These are phyloP conservation scores for Phytopythium delawarense DNA, from an alignment of 352 stramenopile species.

Conservation along the genomic window DNA sequence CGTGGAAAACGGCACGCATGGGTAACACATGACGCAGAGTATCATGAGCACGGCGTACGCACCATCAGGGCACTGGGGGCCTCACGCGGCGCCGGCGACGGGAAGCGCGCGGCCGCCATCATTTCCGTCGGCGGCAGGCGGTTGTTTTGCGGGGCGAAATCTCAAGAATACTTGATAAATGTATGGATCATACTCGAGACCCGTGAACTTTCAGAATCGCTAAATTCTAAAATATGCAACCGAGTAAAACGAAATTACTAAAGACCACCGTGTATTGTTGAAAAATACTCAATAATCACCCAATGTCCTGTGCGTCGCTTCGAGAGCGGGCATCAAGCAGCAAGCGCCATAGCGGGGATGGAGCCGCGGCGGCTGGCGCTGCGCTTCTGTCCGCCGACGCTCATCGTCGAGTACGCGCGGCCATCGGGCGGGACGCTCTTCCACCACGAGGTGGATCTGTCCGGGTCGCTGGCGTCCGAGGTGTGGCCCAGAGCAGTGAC, in stretches of 20 bases:
- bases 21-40: neutral
- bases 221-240: too few relatives aligned
- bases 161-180: too few relatives aligned
- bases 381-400: constrained; percentile 42
- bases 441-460: constrained; percentile 60
- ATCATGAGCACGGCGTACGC: neutral
- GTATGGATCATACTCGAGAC: too few relatives aligned
- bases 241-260: too few relatives aligned
- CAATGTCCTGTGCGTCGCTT: too few relatives aligned
- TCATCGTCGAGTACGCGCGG: constrained; percentile 60
- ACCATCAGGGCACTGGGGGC: neutral
- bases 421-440: constrained; percentile 32
- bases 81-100: neutral
- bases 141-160: too few relatives aligned
- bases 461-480: constrained; percentile 9
- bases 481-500: neutral
- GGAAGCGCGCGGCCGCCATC: constrained; percentile 8
- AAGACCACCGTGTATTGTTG: too few relatives aligned
- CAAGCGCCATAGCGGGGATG: constrained; percentile 12
- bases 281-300: too few relatives aligned
- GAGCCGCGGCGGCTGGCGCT: constrained; percentile 53
- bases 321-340: too few relatives aligned
- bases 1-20: neutral
- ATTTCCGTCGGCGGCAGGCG: constrained; percentile 13
- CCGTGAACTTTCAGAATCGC: too few relatives aligned